These are phyloP conservation scores for Conringia planisiliqua DNA, from an alignment of 345 rosid species.

Conservation along the genomic window DNA sequence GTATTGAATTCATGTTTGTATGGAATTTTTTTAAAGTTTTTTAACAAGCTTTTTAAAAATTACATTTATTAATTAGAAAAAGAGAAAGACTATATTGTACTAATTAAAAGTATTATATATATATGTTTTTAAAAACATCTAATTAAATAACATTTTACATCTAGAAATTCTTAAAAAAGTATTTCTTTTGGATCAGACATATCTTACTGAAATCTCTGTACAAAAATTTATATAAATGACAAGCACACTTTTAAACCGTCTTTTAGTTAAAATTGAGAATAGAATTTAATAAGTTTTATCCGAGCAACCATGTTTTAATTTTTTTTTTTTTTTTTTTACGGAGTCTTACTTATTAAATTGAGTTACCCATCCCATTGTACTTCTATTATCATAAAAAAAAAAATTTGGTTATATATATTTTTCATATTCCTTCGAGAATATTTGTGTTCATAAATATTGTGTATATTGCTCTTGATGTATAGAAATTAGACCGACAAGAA, in stretches of 20 bases:
- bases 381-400: too few relatives aligned
- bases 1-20: not conserved
- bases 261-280: not conserved
- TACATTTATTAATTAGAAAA: not conserved
- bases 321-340: too few relatives aligned
- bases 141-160: not conserved
- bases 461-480: not conserved
- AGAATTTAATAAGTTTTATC: not conserved
- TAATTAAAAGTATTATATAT: not conserved
- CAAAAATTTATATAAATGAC: not conserved
- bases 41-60: not conserved
- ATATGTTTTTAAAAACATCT: too few relatives aligned
- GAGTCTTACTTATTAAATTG: not conserved
- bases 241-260: not conserved
- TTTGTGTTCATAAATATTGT: not conserved
- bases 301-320: slow-evolving; percentile 8
- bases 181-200: not conserved
- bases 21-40: not conserved
- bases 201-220: not conserved
- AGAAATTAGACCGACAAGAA: slow-evolving; percentile 10
- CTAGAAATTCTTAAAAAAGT: not conserved
- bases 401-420: too few relatives aligned
- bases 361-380: not conserved
- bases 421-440: not conserved
- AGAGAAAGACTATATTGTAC: not conserved